These are phyloP conservation scores for Solanum peruvianum DNA, from an alignment of 257 asterid genomes.

Conservation along the genomic window DNA sequence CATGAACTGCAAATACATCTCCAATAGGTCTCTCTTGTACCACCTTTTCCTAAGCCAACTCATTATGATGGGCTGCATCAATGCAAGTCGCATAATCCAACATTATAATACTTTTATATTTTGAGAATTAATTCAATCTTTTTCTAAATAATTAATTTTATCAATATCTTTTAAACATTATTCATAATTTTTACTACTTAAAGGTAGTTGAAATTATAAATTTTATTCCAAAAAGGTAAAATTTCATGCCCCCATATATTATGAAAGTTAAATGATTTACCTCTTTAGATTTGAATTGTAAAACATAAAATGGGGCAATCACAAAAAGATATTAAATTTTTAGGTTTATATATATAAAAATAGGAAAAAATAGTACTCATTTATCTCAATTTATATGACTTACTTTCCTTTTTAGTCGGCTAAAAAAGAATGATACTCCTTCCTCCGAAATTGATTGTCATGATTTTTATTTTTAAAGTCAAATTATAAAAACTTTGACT, in stretches of 20 bases:
- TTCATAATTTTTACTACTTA: too few relatives aligned
- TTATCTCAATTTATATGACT: too few relatives aligned
- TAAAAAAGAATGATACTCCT: too few relatives aligned
- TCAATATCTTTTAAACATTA: not conserved
- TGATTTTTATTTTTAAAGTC: too few relatives aligned
- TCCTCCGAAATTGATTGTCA: too few relatives aligned
- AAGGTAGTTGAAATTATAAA: not conserved
- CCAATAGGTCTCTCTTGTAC: conserved; percentile 66
- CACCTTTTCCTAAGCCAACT: conserved; percentile 83
- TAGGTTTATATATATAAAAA: too few relatives aligned
- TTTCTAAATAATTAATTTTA: too few relatives aligned
- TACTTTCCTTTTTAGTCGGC: too few relatives aligned
- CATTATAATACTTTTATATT: not conserved
- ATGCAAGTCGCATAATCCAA: not conserved
- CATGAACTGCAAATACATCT: conserved; percentile 87
- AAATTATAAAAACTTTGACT: too few relatives aligned
- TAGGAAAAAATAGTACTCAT: too few relatives aligned
- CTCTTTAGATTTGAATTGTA: not conserved
- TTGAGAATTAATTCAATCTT: not conserved
- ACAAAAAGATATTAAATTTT: too few relatives aligned
- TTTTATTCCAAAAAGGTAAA: not conserved
- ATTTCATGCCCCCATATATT: not conserved
- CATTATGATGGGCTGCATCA: conserved; percentile 64
- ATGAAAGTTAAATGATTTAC: not conserved
- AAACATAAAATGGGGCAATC: not conserved